Percentiles rank a stretch among this genome's conserved stretches.
Conservation (phyloP, 2,329 filamentous ascomycete species). For the Phialophora tarda region DNA sequence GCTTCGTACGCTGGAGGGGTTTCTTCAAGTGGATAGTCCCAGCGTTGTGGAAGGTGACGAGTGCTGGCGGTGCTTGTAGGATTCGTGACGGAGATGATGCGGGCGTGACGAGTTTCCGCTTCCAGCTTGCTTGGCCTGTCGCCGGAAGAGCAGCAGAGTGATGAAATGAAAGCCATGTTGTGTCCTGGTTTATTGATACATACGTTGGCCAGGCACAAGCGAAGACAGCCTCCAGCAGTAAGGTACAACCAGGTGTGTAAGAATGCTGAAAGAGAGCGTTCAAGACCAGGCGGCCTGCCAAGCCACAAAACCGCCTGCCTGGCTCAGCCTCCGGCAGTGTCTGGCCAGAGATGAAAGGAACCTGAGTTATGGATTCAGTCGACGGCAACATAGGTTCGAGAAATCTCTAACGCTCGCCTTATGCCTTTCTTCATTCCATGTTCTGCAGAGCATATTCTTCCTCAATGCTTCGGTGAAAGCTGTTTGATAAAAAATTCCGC, state of each 20-base stretch:
- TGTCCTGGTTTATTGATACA: background rate
- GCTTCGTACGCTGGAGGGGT: conserved; percentile 33
- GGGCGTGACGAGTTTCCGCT: conserved; percentile 30
- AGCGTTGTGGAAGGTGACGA: conserved; percentile 14
- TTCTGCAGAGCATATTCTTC: background rate
- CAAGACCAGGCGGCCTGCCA: conserved; percentile 7
- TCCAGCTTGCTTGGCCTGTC: conserved; percentile 25
- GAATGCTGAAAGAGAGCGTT: background rate
- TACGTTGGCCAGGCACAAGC: background rate
- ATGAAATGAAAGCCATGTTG: conserved; percentile 16
- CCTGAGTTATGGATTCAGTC: background rate
- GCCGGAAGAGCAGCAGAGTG: conserved; percentile 25
- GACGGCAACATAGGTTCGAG: background rate
- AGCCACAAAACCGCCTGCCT: conserved; percentile 13
- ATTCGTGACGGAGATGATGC: conserved; percentile 29
- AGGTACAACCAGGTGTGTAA: background rate
- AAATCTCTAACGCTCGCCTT: background rate
- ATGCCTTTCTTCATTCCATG: background rate
- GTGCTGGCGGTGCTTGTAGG: background rate
- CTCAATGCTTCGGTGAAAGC: too few species aligned
- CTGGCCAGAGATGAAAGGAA: background rate
- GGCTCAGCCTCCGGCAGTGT: background rate
- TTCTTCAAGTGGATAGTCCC: conserved; percentile 14
- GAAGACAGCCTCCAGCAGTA: background rate
- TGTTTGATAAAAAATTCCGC: too few species aligned